A percentile compares a stretch with the other conserved stretches of the same genome.
Conservation (phyloP, 257 asterid genomes). For the Thymus quinquecostatus region DNA sequence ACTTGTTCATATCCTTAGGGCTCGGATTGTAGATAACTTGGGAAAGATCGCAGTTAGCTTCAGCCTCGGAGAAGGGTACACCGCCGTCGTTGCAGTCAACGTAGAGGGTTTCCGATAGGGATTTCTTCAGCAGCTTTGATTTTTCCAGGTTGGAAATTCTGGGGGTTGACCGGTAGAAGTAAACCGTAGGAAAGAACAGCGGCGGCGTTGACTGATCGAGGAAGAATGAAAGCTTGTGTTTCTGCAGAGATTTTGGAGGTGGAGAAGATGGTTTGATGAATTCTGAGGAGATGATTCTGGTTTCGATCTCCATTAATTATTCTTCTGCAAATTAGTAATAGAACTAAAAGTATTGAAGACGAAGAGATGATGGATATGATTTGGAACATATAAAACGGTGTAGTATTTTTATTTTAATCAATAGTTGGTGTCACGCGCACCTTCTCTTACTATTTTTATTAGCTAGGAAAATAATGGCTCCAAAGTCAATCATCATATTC, state of each 20-base stretch:
- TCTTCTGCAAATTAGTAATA: no score
- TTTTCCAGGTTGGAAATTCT: conserved; percentile 26
- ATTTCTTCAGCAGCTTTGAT: conserved; percentile 38
- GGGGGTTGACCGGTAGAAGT: conserved; percentile 39
- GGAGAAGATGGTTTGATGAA: conserved; percentile 46
- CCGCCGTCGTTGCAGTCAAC: conserved; percentile 53
- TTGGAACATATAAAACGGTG: no score
- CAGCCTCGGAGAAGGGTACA: conserved; percentile 36
- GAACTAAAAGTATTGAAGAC: no score
- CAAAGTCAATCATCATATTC: no score
- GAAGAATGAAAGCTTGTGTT: conserved; percentile 42
- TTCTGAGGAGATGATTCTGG: conserved; percentile 37
- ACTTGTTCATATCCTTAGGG: background rate
- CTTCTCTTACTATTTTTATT: no score
- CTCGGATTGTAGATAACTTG: background rate
- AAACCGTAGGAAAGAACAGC: conserved; percentile 39
- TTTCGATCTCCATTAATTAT: conserved; percentile 29
- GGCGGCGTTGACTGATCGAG: conserved; percentile 56
- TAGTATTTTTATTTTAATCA: no score
- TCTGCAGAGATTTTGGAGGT: conserved; percentile 29
- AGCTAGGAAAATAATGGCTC: no score
- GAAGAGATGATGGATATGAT: no score
- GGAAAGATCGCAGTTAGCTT: conserved; percentile 33
- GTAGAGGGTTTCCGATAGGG: conserved; percentile 37
- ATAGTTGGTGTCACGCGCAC: no score